Percentiles rank a stretch among this genome's conserved stretches.
Evolutionary conservation across 352 stramenopile species (phyloP).

Genomic region (Globisporangium spiculum): DNA sequence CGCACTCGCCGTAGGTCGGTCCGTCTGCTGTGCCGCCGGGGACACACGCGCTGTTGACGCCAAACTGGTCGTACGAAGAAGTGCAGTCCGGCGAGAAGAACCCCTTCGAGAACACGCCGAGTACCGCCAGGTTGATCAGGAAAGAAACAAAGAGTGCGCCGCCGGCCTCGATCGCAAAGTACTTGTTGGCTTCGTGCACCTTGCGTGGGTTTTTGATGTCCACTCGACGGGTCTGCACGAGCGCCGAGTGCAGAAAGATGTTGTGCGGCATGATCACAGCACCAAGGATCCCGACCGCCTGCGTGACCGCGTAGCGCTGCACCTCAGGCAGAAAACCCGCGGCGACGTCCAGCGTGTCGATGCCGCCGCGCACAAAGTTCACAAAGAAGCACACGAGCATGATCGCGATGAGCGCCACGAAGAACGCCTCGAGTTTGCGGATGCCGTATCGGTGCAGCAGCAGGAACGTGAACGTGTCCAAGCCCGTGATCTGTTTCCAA

Average conservation of each 20-base stretch:
- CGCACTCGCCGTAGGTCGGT: slow-evolving; percentile 49
- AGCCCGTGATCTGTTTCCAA: slow-evolving; percentile 49
- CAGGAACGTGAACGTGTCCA: slow-evolving; percentile 95
- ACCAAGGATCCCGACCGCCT: slow-evolving; percentile 91
- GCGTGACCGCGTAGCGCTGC: slow-evolving; percentile 72
- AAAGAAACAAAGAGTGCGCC: slow-evolving; percentile 93
- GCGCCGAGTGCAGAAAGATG: slow-evolving; percentile 89
- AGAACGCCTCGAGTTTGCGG: slow-evolving; percentile 92
- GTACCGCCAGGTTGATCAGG: slow-evolving; percentile 93
- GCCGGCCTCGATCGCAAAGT: slow-evolving; percentile 92
- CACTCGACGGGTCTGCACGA: slow-evolving; percentile 65
- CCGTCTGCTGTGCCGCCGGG: slow-evolving; percentile 45
- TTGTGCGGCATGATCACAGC: slow-evolving; percentile 96
- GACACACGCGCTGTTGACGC: slow-evolving; percentile 76
- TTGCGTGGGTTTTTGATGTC: slow-evolving; percentile 58
- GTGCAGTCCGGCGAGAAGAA: slow-evolving; percentile 88
- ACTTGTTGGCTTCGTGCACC: slow-evolving; percentile 89
- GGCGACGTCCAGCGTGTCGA: slow-evolving; percentile 61
- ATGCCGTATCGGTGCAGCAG: slow-evolving; percentile 91
- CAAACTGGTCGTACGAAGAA: slow-evolving; percentile 35
- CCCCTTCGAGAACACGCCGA: slow-evolving; percentile 90
- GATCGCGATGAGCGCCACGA: slow-evolving; percentile 89
- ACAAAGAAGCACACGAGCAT: slow-evolving; percentile 94
- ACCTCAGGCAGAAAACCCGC: slow-evolving; percentile 80
- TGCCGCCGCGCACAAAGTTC: slow-evolving; percentile 85